These are phyloP conservation scores for Pueraria montana DNA, from an alignment of 306 rosid genomes.

Conservation along the genomic window DNA sequence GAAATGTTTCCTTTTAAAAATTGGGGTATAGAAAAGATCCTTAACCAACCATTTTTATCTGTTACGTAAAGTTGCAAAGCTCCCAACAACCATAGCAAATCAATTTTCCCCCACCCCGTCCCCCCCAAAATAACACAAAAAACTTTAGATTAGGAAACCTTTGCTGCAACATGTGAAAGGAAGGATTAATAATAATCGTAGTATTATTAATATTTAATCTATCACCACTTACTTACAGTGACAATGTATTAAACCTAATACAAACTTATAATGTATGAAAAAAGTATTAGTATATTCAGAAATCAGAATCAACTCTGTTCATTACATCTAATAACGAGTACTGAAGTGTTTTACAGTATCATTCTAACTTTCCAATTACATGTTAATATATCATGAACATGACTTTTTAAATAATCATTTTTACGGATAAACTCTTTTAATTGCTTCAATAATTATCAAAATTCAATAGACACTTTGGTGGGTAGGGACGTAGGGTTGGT, in stretches of 20 bases:
- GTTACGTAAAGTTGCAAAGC: neutral
- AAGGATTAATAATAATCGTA: neutral
- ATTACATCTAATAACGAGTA: neutral
- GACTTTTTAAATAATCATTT: neutral
- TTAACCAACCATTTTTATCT: neutral
- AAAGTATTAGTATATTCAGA: too few species aligned
- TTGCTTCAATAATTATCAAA: neutral
- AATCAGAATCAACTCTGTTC: neutral
- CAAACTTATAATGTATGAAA: neutral
- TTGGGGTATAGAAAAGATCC: neutral
- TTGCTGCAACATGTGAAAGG: neutral
- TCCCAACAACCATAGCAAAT: neutral
- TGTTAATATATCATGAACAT: neutral
- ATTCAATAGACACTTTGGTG: neutral
- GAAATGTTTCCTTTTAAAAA: neutral
- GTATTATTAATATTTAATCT: neutral
- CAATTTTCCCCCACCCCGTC: too few species aligned
- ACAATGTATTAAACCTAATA: neutral
- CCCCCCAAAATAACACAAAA: too few species aligned
- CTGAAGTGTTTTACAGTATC: neutral
- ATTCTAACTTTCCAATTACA: neutral
- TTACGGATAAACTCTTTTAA: neutral
- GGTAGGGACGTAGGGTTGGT: conserved; percentile 16
- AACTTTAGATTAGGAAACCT: neutral
- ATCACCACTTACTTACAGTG: neutral